Evolutionary conservation across 805 yeast genomes (phyloP).

Genomic region (Wickerhamomyces chaumierensis): DNA sequence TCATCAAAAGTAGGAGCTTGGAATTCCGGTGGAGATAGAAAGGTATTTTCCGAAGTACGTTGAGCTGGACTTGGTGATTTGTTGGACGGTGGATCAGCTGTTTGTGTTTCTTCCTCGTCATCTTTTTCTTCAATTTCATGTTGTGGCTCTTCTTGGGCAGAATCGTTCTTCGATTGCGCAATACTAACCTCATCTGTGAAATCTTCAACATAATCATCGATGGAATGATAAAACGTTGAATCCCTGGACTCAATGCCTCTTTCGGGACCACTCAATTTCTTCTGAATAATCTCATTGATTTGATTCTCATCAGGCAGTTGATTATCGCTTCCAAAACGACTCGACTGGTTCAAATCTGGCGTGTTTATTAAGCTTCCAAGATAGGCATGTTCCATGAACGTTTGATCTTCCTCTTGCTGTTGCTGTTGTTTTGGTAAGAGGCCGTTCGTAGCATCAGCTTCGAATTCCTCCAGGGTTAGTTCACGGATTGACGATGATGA

Average conservation of each 20-base stretch:
- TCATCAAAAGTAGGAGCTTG: background rate
- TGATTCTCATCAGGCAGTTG: too few relatives aligned
- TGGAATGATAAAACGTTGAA: conserved; percentile 16
- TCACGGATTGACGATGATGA: conserved; percentile 1
- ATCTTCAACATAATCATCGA: conserved; percentile 18
- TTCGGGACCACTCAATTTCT: background rate
- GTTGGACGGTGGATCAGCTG: too few relatives aligned
- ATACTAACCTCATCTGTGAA: conserved; percentile 15
- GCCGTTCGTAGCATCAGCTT: too few relatives aligned
- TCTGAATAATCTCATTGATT: conserved; percentile 1
- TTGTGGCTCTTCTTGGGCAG: background rate
- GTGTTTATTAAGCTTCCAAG: conserved; percentile 14
- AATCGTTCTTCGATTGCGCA: too few relatives aligned
- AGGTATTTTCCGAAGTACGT: too few relatives aligned
- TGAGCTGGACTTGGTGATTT: too few relatives aligned
- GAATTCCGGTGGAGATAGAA: too few relatives aligned
- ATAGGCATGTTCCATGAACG: conserved; percentile 14
- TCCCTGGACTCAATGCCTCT: conserved; percentile 5
- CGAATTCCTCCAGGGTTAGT: conserved; percentile 1
- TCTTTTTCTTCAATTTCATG: background rate
- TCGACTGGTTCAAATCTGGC: conserved; percentile 7
- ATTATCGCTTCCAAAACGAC: background rate
- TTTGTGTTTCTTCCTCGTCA: background rate
- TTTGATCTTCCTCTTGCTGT: conserved; percentile 1
- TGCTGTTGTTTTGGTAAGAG: too few relatives aligned